Percentiles rank a stretch among this genome's conserved stretches.
phyloP scores from a whole-genome alignment of 805 yeast genomes.

The Starmerella geochares region DNA sequence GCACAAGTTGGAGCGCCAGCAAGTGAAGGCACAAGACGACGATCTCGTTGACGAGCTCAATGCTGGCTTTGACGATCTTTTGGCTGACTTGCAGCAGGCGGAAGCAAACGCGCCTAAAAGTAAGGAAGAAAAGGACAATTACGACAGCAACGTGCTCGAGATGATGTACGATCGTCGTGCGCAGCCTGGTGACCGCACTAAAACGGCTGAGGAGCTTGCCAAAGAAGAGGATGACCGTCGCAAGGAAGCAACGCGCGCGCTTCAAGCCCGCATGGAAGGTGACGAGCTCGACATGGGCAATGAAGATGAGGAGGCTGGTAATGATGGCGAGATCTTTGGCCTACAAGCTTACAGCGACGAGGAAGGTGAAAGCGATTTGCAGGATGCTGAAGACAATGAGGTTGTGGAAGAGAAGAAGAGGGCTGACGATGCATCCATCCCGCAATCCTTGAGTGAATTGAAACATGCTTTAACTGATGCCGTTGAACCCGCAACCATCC shows the following conservation, averaged over 20 bases:
- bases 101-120: conserved; percentile 5
- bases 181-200: conserved; percentile 35
- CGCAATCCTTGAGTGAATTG: conserved; percentile 11
- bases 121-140: conserved; percentile 8
- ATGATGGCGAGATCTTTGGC: conserved; percentile 36
- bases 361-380: conserved; percentile 38
- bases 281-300: conserved; percentile 32
- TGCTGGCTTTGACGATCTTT: conserved; percentile 29
- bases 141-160: conserved; percentile 33
- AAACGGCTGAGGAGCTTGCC: conserved; percentile 36
- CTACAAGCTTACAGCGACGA: conserved; percentile 27
- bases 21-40: conserved; percentile 33
- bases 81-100: conserved; percentile 26
- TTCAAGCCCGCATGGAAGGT: conserved; percentile 34
- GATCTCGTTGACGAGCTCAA: conserved; percentile 33
- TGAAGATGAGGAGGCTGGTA: conserved; percentile 29
- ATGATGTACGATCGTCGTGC: conserved; percentile 37
- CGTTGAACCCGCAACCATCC: conserved; percentile 8
- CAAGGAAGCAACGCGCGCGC: conserved; percentile 30
- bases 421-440: conserved; percentile 6
- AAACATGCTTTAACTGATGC: conserved; percentile 7
- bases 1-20: conserved; percentile 36
- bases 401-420: neutral
- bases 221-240: conserved; percentile 30
- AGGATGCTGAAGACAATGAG: conserved; percentile 6